These are phyloP conservation scores for Solanum aculeatissimum DNA, from an alignment of 305 asterid genomes.

Conservation along the genomic window DNA sequence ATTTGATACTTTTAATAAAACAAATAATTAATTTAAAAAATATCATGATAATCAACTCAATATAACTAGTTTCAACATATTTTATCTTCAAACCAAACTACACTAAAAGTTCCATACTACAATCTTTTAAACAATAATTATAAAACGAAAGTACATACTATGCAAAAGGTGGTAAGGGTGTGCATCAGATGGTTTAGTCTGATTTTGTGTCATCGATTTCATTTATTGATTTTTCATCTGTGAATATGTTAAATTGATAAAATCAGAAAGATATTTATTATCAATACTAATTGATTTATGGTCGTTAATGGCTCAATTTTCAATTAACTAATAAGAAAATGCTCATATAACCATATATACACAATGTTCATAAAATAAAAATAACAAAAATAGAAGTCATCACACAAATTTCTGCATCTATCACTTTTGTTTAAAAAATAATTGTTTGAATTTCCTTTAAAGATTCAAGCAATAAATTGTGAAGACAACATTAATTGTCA, in stretches of 20 bases:
- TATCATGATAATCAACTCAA: background rate
- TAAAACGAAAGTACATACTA: background rate
- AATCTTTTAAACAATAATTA: background rate
- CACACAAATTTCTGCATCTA: background rate
- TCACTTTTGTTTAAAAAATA: background rate
- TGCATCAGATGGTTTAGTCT: background rate
- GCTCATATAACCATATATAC: background rate
- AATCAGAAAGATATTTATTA: background rate
- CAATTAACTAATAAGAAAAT: background rate
- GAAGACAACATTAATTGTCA: background rate
- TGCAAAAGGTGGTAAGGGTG: background rate
- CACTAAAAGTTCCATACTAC: background rate
- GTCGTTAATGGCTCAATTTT: background rate
- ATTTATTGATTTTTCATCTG: background rate
- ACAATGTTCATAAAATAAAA: background rate
- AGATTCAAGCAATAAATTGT: background rate
- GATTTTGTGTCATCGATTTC: background rate
- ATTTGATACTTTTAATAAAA: background rate
- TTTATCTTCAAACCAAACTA: background rate
- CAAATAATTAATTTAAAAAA: background rate
- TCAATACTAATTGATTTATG: background rate
- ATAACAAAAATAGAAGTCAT: background rate
- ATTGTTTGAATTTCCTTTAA: background rate
- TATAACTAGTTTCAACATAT: background rate
- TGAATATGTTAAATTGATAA: background rate